Conservation (phyloP, 768 basidiomycete genomes). For the Termitomyces sp. region DNA sequence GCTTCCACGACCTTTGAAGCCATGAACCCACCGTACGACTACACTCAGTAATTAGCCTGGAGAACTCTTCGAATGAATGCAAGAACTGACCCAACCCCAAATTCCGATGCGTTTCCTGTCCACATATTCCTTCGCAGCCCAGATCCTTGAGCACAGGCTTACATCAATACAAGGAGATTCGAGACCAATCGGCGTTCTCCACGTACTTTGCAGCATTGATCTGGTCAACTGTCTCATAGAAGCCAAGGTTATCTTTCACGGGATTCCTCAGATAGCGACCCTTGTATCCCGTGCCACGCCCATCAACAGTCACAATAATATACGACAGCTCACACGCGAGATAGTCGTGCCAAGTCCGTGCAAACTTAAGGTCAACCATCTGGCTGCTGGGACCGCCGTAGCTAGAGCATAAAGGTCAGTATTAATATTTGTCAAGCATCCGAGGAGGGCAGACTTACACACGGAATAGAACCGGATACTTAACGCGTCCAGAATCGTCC, state of each 20-base stretch:
- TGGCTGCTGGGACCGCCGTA: conserved; percentile 94
- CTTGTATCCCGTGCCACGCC: conserved; percentile 90
- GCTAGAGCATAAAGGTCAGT: conserved; percentile 31
- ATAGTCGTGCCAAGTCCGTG: conserved; percentile 84
- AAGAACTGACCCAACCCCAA: conserved; percentile 89
- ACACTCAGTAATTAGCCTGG: background rate
- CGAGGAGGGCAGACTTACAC: conserved; percentile 50
- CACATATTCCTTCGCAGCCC: conserved; percentile 86
- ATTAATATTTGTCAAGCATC: conserved; percentile 4
- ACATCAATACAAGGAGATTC: background rate
- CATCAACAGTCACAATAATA: conserved; percentile 86
- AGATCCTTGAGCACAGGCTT: conserved; percentile 45
- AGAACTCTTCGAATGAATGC: conserved; percentile 4
- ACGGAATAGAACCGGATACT: conserved; percentile 91
- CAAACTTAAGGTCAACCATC: conserved; percentile 61
- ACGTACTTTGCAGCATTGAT: conserved; percentile 81
- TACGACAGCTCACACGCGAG: conserved; percentile 80
- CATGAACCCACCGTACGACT: conserved; percentile 98
- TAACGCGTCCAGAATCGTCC: conserved; percentile 93
- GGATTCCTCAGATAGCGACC: conserved; percentile 83
- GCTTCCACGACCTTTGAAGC: conserved; percentile 90
- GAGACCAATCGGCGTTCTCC: conserved; percentile 8
- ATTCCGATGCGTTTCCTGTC: conserved; percentile 88
- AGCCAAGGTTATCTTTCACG: conserved; percentile 86
- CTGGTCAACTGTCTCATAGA: conserved; percentile 88